Evolutionary conservation across 2,329 filamentous ascomycete genomes (phyloP), one percentile per base, ranked within the genome.

Genomic region (Stachybotrys elegans): DNA sequence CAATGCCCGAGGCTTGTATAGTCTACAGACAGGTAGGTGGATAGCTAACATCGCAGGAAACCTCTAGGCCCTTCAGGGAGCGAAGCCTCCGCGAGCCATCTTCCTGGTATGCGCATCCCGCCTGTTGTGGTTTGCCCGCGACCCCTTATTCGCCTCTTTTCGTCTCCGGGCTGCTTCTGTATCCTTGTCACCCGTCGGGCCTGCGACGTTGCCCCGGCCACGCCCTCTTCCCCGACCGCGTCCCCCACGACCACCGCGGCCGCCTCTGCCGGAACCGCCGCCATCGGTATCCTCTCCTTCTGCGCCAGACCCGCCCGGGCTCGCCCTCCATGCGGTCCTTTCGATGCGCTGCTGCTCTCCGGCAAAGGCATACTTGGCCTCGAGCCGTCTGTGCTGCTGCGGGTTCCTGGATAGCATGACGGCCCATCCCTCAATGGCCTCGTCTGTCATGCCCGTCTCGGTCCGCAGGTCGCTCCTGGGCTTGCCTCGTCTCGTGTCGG

Each of bases 341-440:
- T 74, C 71, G 17, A 95, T 53, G 44, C 81, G 75, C 2, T 67
- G 69, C 63, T 95, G 89, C 44, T 76, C 65, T 2, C 86, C 86
- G 12, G 72, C 70, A 51, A 86, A 88, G 16, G 76, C 71, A 55
- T 84, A 86, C 57, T 81, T 84, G 41, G 75, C 75, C 63, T 95
- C 88, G 35, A 97, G 67, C 44, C 78, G 75, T 45, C 79, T 78
- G 60, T 84, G 70, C 47, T 84, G 77, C 55, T 79, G 78, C 1
- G 86, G 77, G 54, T 92, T 85, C 23, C 91, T 78, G 12, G 72
- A 69, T 7, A 96, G 67, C 88, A 97, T 95, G 40, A 95, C 70
- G 0, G 79, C 88, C 91, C 92, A 98, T 5, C 93, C 93, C 65
- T 97, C 93, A 25, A 98, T 85, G 3, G 86, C 83, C 65, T 97